Percentiles rank a stretch among this genome's conserved stretches.
phyloP scores from a whole-genome alignment of 345 rosid genomes.

The Pugionium dolabratum region DNA sequence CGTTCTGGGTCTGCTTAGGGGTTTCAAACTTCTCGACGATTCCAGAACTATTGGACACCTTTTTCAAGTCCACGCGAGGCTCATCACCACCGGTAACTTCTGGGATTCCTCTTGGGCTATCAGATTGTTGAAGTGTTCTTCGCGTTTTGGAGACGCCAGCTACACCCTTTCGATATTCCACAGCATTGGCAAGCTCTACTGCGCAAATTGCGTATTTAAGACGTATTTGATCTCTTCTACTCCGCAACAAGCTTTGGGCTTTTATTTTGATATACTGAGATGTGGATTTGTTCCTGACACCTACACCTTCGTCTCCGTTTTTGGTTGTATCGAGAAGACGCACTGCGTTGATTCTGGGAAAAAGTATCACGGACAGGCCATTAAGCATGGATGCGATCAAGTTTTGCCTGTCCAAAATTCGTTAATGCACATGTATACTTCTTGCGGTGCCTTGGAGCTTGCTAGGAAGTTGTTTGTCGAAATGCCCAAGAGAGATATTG shows the following conservation, averaged over 20 bases:
- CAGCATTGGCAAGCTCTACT: conserved; percentile 46
- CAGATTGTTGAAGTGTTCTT: conserved; percentile 49
- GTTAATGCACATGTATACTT: conserved; percentile 52
- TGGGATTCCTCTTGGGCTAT: conserved; percentile 49
- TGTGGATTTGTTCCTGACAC: conserved; percentile 61
- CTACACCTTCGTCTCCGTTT: conserved; percentile 57
- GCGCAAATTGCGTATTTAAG: conserved; percentile 51
- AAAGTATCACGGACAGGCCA: conserved; percentile 61
- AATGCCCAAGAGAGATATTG: conserved; percentile 53
- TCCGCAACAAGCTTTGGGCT: conserved; percentile 46
- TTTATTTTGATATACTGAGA: conserved; percentile 50
- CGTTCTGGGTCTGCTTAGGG: conserved; percentile 24
- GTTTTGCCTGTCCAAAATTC: conserved; percentile 59
- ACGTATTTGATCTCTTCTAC: conserved; percentile 48
- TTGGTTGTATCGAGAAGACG: conserved; percentile 48
- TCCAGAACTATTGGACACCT: conserved; percentile 42
- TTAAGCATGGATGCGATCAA: conserved; percentile 53
- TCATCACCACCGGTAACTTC: conserved; percentile 57
- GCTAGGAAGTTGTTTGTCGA: conserved; percentile 54
- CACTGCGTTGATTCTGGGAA: conserved; percentile 46
- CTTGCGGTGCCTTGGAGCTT: conserved; percentile 42
- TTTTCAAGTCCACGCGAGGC: conserved; percentile 59
- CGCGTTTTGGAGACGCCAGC: conserved; percentile 48
- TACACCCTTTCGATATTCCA: conserved; percentile 49
- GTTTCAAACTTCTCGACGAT: conserved; percentile 43